Base-by-base conservation (phyloP, 129 eudicot species). In the Helichrysum umbraculigerum region DNA sequence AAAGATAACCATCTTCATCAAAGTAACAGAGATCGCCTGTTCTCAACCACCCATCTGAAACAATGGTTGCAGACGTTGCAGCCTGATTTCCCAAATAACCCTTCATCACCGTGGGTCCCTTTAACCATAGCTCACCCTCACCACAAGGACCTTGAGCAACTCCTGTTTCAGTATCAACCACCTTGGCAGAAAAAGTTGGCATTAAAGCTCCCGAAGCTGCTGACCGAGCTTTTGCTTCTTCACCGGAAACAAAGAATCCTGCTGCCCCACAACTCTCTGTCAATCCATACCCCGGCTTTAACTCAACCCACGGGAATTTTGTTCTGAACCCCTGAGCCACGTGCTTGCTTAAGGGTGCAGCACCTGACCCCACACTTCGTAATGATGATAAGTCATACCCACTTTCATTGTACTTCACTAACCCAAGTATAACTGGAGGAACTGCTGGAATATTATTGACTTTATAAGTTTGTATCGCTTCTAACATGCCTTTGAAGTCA, bases 1-100 rank as follows among this genome's bases (percentile, higher is more conserved):
- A 87, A 32, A 91, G 76, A 70, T 66, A 83, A 3, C 97, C 95
- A 33, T 88, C 92, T 74, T 83, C 83, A 83, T 91, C 89, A 63
- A 88, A 81, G 79, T 87, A 91, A 64, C 97, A 85, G 33, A 91
- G 88, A 82, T 88, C 97, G 0, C 97, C 97, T 5, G 95, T 91
- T 76, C 74, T 78, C 64, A 91, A 80, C 97, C 97, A 91, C 58
- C 92, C 92, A 58, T 85, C 92, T 0, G 85, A 68, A 77, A 37
- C 87, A 65, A 91, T 62, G 1, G 88, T 86, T 29, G 78, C 86
- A 52, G 81, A 78, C 2, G 91, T 88, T 37, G 97, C 93, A 67
- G 70, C 88, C 81, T 83, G 71, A 66, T 88, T 88, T 41, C 89
- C 84, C 39, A 85, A 68, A 82, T 91, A 88, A 32, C 87, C 92